Percentiles rank a stretch among this genome's conserved stretches.
Conservation (phyloP, 2,329 filamentous ascomycete species). For the Fusarium sp. region DNA sequence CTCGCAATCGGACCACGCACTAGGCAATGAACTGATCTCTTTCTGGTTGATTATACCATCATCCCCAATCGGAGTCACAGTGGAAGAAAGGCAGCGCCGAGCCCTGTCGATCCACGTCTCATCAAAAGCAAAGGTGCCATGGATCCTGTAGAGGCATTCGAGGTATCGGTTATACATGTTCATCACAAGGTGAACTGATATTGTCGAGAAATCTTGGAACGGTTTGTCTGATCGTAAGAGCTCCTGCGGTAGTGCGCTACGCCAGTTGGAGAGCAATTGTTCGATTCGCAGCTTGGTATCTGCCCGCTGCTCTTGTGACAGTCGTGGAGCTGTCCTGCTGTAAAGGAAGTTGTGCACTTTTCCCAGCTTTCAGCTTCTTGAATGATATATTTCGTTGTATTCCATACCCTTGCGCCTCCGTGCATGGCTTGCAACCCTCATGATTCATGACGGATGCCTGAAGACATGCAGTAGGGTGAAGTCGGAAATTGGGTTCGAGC, state of each 20-base stretch:
- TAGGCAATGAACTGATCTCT: not conserved
- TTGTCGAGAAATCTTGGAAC: not conserved
- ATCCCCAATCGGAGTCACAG: not conserved
- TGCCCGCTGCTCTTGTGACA: not conserved
- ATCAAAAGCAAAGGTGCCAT: not conserved
- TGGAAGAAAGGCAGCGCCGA: not conserved
- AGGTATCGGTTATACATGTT: not conserved
- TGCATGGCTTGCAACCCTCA: not conserved
- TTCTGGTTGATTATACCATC: not conserved
- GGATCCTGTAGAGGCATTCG: not conserved
- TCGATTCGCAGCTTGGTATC: not conserved
- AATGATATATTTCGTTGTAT: not conserved
- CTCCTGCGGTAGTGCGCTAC: accelerated
- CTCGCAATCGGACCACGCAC: not conserved
- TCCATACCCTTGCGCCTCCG: not conserved
- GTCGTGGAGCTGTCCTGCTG: not conserved
- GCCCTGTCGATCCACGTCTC: not conserved
- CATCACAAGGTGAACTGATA: not conserved
- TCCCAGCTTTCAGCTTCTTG: not conserved
- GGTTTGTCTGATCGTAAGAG: not conserved
- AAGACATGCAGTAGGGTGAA: not conserved
- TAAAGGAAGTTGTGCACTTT: not conserved
- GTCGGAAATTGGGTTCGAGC: not conserved
- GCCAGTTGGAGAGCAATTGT: not conserved
- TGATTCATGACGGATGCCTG: not conserved